These are phyloP conservation scores for Mucor sp. DNA, from an alignment of 371 early-diverging fungal species.

Conservation along the genomic window DNA sequence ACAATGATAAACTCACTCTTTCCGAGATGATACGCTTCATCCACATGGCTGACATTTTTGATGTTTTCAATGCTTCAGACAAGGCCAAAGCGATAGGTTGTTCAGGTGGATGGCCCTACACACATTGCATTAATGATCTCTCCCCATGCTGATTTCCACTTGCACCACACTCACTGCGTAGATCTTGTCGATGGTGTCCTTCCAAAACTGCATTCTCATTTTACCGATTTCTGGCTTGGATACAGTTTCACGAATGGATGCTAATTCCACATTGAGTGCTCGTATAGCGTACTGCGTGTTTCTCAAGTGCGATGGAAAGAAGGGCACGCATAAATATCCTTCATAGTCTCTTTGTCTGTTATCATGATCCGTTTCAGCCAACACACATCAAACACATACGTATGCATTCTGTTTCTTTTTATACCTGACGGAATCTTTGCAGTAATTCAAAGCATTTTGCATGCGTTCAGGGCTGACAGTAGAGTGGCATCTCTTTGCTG, in stretches of 20 bases:
- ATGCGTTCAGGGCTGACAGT: constrained; percentile 19
- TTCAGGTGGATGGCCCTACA: constrained; percentile 68
- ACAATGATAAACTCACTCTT: constrained; percentile 45
- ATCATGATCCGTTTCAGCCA: not conserved
- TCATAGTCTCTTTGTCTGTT: constrained; percentile 74
- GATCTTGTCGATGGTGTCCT: constrained; percentile 72
- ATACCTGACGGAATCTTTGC: constrained; percentile 48
- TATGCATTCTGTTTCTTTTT: not conserved
- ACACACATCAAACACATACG: not conserved
- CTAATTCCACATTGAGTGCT: constrained; percentile 89
- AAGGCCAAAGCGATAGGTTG: constrained; percentile 73
- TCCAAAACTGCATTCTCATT: constrained; percentile 86
- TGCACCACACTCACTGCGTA: constrained; percentile 51
- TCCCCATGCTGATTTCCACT: not conserved
- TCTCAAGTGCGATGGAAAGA: constrained; percentile 67
- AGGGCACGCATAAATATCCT: constrained; percentile 74
- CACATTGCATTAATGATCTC: not conserved
- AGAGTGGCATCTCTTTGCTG: not conserved
- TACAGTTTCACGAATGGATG: constrained; percentile 75
- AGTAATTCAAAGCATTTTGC: constrained; percentile 34
- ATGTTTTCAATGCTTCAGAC: constrained; percentile 49
- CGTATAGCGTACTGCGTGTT: constrained; percentile 75
- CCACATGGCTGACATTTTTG: constrained; percentile 62
- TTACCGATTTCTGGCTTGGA: constrained; percentile 71
- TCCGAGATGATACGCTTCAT: constrained; percentile 78